Percentiles rank a stretch among this genome's conserved stretches.
These are phyloP conservation scores for Carex parvula DNA, from an alignment of 176 grass and related monocot genomes.

Conservation along the genomic window DNA sequence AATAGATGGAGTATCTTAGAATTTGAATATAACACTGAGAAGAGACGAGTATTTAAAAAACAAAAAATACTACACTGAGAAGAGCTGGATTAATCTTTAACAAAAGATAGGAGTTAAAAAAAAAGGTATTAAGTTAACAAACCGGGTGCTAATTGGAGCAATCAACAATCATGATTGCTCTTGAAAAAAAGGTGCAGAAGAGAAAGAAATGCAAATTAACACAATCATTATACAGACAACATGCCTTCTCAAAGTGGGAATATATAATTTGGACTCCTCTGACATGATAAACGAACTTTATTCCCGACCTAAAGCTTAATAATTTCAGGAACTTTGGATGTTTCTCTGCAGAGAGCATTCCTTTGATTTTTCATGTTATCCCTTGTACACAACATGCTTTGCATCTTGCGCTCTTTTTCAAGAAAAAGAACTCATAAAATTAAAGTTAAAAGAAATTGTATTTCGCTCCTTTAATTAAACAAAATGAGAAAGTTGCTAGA, in stretches of 20 bases:
- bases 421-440: background rate
- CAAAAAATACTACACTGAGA: no score
- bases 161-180: constrained; percentile 7
- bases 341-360: constrained; percentile 2
- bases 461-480: background rate
- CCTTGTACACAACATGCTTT: background rate
- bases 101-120: background rate
- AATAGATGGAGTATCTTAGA: no score
- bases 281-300: constrained; percentile 2
- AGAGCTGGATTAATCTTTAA: no score
- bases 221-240: constrained; percentile 15
- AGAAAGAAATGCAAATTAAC: constrained; percentile 19
- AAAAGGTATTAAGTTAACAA: background rate
- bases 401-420: background rate
- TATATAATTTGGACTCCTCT: constrained; percentile 11
- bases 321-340: constrained; percentile 8
- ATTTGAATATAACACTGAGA: no score
- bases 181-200: background rate
- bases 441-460: background rate
- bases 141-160: background rate
- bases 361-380: constrained; percentile 3
- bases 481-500: background rate
- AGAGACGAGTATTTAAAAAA: no score
- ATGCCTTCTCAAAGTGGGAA: constrained; percentile 23
- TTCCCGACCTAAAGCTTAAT: background rate